phyloP scores from a whole-genome alignment of 495 filamentous ascomycete species.

The Penicillium dipodomyicola region DNA sequence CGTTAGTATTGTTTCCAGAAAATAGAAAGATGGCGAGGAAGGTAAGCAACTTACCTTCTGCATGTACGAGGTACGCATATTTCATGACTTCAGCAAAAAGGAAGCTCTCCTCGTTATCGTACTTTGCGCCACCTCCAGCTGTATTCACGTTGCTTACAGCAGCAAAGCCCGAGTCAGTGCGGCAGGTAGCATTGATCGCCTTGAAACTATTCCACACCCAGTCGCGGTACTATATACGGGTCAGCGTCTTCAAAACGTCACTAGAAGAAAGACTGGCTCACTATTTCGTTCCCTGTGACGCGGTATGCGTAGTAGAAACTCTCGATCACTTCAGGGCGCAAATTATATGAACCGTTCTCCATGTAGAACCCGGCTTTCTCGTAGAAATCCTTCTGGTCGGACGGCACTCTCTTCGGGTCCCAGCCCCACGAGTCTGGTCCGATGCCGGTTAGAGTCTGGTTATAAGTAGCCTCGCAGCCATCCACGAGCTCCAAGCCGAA shows the following conservation, averaged over 20 bases:
- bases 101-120: constrained; percentile 83
- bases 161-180: constrained; percentile 65
- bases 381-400: constrained; percentile 57
- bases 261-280: constrained; percentile 19
- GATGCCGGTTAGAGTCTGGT: constrained; percentile 63
- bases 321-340: constrained; percentile 85
- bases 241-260: constrained; percentile 11
- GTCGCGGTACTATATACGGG: constrained; percentile 59
- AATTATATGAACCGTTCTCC: constrained; percentile 56
- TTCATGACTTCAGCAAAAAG: constrained; percentile 89
- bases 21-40: not conserved
- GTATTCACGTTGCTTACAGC: constrained; percentile 65
- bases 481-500: constrained; percentile 74
- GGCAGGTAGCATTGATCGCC: constrained; percentile 63
- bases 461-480: constrained; percentile 75
- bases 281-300: constrained; percentile 61
- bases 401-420: constrained; percentile 53
- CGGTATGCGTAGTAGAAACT: constrained; percentile 87
- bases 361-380: constrained; percentile 71
- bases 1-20: constrained; percentile 11
- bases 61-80: constrained; percentile 73
- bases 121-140: constrained; percentile 55
- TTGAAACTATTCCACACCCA: constrained; percentile 85
- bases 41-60: constrained; percentile 26
- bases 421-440: constrained; percentile 78